Evolutionary conservation across 441 rosid genomes (phyloP).

Genomic region (Arabidopsis hybrid): DNA sequence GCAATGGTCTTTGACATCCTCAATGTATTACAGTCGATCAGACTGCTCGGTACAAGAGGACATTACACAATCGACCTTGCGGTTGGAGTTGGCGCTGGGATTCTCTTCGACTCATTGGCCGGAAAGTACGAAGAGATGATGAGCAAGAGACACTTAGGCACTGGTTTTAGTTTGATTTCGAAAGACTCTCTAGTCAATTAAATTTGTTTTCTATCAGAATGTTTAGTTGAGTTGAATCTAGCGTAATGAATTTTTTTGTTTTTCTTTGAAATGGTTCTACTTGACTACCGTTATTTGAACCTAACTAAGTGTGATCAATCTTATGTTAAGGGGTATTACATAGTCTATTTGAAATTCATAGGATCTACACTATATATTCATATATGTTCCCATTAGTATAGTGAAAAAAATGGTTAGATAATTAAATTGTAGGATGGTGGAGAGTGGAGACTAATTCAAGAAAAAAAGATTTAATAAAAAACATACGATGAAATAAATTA

Average conservation of each 20-base stretch:
- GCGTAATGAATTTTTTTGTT: constrained; percentile 5
- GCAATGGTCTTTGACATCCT: constrained; percentile 80
- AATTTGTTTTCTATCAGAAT: constrained; percentile 31
- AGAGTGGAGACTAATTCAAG: not conserved
- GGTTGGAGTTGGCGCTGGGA: constrained; percentile 85
- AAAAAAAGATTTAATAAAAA: no score
- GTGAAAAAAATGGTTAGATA: not conserved
- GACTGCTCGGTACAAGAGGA: constrained; percentile 87
- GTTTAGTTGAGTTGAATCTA: constrained; percentile 12
- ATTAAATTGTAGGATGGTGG: not conserved
- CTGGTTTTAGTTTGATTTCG: constrained; percentile 34
- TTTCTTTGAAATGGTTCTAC: not conserved
- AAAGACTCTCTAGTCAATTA: constrained; percentile 36
- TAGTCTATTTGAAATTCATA: not conserved
- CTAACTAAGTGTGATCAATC: not conserved
- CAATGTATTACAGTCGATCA: constrained; percentile 73
- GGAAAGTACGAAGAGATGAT: constrained; percentile 72
- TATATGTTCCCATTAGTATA: not conserved
- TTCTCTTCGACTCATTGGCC: constrained; percentile 82
- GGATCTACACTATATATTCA: not conserved
- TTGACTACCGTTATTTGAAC: not conserved
- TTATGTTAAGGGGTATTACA: constrained; percentile 1
- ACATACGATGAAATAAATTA: no score
- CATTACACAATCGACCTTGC: constrained; percentile 94
- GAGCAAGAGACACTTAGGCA: constrained; percentile 48